phyloP scores from a whole-genome alignment of 306 rosid genomes.

The Vigna reflexopilosa region DNA sequence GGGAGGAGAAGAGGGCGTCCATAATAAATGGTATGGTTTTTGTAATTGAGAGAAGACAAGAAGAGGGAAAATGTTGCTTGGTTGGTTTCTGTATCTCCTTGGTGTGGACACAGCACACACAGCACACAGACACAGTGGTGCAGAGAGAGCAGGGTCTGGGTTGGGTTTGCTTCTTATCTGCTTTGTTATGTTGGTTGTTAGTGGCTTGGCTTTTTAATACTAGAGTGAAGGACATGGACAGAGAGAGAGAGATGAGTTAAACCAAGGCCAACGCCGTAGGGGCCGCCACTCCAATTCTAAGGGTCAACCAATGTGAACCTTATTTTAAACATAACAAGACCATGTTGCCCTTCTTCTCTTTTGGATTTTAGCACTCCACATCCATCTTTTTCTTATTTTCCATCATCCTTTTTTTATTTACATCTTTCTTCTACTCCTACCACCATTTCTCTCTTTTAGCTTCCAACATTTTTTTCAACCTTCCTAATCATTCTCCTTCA shows the following conservation, averaged over 20 bases:
- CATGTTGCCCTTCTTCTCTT: constrained; percentile 58
- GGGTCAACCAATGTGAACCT: constrained; percentile 73
- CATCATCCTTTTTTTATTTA: too few species aligned
- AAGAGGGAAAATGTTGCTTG: neutral
- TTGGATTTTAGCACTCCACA: constrained; percentile 34
- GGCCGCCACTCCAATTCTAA: constrained; percentile 83
- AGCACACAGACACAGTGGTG: neutral
- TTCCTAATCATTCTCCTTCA: too few species aligned
- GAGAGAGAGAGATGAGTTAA: neutral
- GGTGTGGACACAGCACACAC: constrained; percentile 8
- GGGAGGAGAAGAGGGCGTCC: constrained; percentile 54
- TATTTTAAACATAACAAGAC: constrained; percentile 43
- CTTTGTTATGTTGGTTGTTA: constrained; percentile 58
- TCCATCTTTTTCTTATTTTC: too few species aligned
- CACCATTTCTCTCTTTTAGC: too few species aligned
- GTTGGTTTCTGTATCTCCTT: neutral
- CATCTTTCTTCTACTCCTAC: too few species aligned
- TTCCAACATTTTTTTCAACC: too few species aligned
- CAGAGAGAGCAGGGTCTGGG: constrained; percentile 23
- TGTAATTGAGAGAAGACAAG: neutral
- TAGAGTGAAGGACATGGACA: constrained; percentile 35
- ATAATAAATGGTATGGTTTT: constrained; percentile 27
- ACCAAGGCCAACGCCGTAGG: constrained; percentile 96
- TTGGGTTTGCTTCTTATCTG: constrained; percentile 50
- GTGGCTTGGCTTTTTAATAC: constrained; percentile 67